phyloP scores from a whole-genome alignment of 2,329 filamentous ascomycete genomes.

The Colletotrichum lindemuthianum region DNA sequence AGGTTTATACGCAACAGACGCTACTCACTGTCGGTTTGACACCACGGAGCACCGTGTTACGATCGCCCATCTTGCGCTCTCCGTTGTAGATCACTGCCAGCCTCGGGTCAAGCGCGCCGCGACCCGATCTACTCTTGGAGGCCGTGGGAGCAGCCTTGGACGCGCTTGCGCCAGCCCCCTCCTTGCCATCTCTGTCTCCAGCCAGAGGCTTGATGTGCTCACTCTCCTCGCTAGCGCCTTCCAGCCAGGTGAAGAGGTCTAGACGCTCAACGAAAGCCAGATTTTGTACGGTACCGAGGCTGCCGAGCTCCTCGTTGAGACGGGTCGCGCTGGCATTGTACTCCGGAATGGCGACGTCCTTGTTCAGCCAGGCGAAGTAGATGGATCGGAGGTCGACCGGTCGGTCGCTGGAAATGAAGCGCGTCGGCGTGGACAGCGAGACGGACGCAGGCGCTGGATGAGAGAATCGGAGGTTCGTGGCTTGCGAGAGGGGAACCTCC shows the following conservation, averaged over 20 bases:
- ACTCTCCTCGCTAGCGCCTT: slow-evolving; percentile 87
- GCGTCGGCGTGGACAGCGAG: slow-evolving; percentile 78
- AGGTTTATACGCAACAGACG: neutral
- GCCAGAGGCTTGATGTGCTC: slow-evolving; percentile 91
- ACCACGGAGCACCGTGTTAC: slow-evolving; percentile 87
- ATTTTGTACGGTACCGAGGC: slow-evolving; percentile 80
- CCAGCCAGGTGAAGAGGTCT: slow-evolving; percentile 92
- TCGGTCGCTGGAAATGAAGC: slow-evolving; percentile 82
- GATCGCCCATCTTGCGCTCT: slow-evolving; percentile 91
- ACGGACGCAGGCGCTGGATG: slow-evolving; percentile 69
- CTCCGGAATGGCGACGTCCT: slow-evolving; percentile 87
- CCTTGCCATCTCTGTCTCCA: slow-evolving; percentile 65
- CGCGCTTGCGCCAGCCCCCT: slow-evolving; percentile 48
- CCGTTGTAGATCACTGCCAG: slow-evolving; percentile 90
- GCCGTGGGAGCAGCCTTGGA: slow-evolving; percentile 52
- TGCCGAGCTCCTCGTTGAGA: slow-evolving; percentile 81
- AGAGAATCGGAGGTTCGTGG: slow-evolving; percentile 82
- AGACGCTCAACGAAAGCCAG: slow-evolving; percentile 91
- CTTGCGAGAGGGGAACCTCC: slow-evolving; percentile 75
- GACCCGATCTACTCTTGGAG: slow-evolving; percentile 62
- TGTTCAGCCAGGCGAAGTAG: slow-evolving; percentile 96
- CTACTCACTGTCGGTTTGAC: slow-evolving; percentile 83
- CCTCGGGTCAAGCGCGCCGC: slow-evolving; percentile 80
- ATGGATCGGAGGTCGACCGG: slow-evolving; percentile 90
- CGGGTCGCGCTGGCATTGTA: slow-evolving; percentile 87